A percentile compares a stretch with the other conserved stretches of the same genome.
Evolutionary conservation across 2,329 filamentous ascomycete genomes (phyloP).

Genomic region (Exophiala bonariae): DNA sequence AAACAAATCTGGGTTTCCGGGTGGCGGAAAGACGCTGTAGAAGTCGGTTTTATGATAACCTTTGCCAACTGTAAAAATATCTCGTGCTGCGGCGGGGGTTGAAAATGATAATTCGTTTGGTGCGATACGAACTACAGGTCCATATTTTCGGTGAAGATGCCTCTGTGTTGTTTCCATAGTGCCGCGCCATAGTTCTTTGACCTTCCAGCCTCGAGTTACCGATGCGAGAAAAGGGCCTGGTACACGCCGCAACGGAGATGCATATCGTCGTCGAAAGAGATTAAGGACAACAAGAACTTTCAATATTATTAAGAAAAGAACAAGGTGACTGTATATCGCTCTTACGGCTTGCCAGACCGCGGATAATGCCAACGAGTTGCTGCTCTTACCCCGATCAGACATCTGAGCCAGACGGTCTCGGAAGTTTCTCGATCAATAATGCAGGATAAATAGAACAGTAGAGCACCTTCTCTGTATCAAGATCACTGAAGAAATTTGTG

Average conservation of each 20-base stretch:
- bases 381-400: too few relatives aligned
- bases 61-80: slow-evolving; percentile 51
- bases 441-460: too few relatives aligned
- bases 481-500: too few relatives aligned
- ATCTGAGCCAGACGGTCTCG: too few relatives aligned
- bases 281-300: slow-evolving; percentile 10
- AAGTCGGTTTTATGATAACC: slow-evolving; percentile 55
- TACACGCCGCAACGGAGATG: slow-evolving; percentile 40
- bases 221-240: slow-evolving; percentile 44
- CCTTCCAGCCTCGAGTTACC: slow-evolving; percentile 40
- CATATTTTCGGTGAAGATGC: slow-evolving; percentile 38
- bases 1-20: slow-evolving; percentile 59
- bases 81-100: slow-evolving; percentile 46
- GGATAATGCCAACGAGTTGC: too few relatives aligned
- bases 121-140: slow-evolving; percentile 49
- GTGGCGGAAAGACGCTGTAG: slow-evolving; percentile 56
- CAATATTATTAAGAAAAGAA: slow-evolving; percentile 14
- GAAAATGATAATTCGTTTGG: slow-evolving; percentile 51
- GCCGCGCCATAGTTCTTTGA: slow-evolving; percentile 29
- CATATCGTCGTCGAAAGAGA: slow-evolving; percentile 44
- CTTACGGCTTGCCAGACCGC: too few relatives aligned
- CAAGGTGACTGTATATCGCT: too few relatives aligned
- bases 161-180: slow-evolving; percentile 40
- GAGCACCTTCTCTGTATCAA: too few relatives aligned
- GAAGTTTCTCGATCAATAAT: too few relatives aligned